Base-by-base conservation (phyloP, 257 asterid genomes). In the Mitragyna speciosa region DNA sequence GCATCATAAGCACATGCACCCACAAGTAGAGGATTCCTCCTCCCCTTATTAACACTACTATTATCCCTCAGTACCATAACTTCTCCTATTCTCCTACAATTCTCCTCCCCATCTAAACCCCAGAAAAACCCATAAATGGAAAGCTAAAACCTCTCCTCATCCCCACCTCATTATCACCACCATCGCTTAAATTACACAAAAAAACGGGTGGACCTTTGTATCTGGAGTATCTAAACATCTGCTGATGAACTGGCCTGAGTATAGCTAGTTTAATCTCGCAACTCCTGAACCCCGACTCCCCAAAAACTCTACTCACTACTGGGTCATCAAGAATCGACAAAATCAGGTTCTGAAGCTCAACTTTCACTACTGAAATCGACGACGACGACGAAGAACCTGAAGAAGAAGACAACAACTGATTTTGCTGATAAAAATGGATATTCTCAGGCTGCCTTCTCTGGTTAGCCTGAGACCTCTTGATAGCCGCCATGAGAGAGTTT, bases 201-300 rank as follows among this genome's bases (percentile, higher is more conserved):
- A 92, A 93, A 85, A 92, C 1, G 52, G 98, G 98, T 5, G 88
- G 86, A 59, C 93, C 89, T 86, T 85, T 91, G 80, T 86, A 90
- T 84, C 92, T 88, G 4, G 97, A 84, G 84, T 84, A 90, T 56
- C 91, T 84, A 30, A 88, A 80, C 75, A 90, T 59, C 66, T 59
- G 77, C 70, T 87, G 91, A 58, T 89, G 86, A 71, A 90, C 92
- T 9, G 97, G 97, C 66, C 91, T 77, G 19, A 91, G 78, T 15
- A 88, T 83, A 22, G 97, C 97, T 82, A 92, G 54, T 78, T 95
- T 95, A 5, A 95, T 89, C 79, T 93, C 98, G 78, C 88, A 86
- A 80, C 97, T 95, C 79, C 93, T 78, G 39, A 93, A 92, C 5
- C 99, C 99, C 2, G 97, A 97, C 81, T 95, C 99, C 10, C 93